Base-by-base conservation (phyloP, 2,329 filamentous ascomycete species). In the Alternaria brassicicola region DNA sequence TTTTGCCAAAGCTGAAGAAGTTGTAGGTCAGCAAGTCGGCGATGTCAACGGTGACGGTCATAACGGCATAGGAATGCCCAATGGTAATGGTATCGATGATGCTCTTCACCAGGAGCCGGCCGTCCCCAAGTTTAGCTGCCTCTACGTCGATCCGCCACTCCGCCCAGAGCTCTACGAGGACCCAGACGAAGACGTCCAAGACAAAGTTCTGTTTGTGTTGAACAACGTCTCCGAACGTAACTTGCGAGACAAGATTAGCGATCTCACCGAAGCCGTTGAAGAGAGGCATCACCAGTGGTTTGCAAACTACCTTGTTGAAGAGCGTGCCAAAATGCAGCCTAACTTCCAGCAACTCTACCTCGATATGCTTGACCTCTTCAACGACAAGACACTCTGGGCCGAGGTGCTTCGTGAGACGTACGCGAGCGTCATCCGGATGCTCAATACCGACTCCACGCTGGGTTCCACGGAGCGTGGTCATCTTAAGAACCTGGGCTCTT, bases 151-250 rank as follows among this genome's bases (percentile, higher is more conserved):
- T 55, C 84, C 89, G 6, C 86, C 88, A 4, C 80, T 87, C 21
- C 80, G 82, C 10, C 84, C 85, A 2, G 81, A 88, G 10, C 78
- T 86, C 15, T 96, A 90, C 65, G 90, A 95, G 70, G 91, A 96
- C 13, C 96, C 95, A 0, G 85, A 89, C 61, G 90, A 92, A 63
- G 91, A 94, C 21, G 86, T 90, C 0, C 93, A 97, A 68, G 95
- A 96, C 76, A 96, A 92, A 76, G 93, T 99, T 36, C 88, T 97
- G 66, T 99, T 99, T 70, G 91, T 96, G 25, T 83, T 99, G 57
- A 99, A 99, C 83, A 99, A 99, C 68, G 89, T 99, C 51, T 98
- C 95, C 0, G 89, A 95, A 67, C 88, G 89, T 39, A 98, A 97
- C 42, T 82, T 99, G 17, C 88, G 91, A 51, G 85, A 89, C 38